phyloP scores from a whole-genome alignment of 2,329 filamentous ascomycete genomes.

The Westerdykella aurantiaca region DNA sequence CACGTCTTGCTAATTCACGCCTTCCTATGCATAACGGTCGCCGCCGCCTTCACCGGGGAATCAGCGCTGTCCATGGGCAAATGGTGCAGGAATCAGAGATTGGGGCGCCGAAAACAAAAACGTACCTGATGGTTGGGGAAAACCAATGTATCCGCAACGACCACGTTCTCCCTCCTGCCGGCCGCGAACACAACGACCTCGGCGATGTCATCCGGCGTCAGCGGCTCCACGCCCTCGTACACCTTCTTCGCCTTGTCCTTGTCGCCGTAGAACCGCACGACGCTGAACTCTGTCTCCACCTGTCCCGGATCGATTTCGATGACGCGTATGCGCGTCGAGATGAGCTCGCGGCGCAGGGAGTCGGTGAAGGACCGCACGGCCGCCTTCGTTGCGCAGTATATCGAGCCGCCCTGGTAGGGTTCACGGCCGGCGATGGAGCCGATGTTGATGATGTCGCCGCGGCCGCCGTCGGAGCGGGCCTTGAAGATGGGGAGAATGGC shows the following conservation, averaged over 20 bases:
- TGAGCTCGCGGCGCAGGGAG: conserved; percentile 72
- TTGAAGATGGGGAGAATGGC: conserved; percentile 79
- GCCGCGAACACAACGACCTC: conserved; percentile 85
- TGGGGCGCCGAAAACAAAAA: conserved; percentile 9
- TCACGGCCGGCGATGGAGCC: conserved; percentile 89
- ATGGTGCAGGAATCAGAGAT: too few relatives aligned
- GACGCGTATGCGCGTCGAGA: conserved; percentile 71
- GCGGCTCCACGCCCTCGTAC: conserved; percentile 65
- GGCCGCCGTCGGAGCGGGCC: conserved; percentile 60
- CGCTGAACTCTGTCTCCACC: conserved; percentile 89
- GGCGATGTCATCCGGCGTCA: conserved; percentile 86
- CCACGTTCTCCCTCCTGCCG: conserved; percentile 80
- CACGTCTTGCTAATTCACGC: conserved; percentile 8
- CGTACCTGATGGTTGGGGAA: conserved; percentile 86
- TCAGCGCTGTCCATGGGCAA: conserved; percentile 8
- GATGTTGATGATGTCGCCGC: conserved; percentile 93
- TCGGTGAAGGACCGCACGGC: conserved; percentile 83
- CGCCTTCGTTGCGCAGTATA: conserved; percentile 91
- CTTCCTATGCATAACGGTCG: conserved; percentile 35
- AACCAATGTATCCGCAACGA: conserved; percentile 79
- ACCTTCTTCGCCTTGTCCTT: conserved; percentile 85
- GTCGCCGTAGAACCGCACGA: conserved; percentile 84
- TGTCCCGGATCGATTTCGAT: conserved; percentile 90
- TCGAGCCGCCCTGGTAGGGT: conserved; percentile 75
- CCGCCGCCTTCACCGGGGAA: conserved; percentile 23